A percentile compares a stretch with the other conserved stretches of the same genome.
Evolutionary conservation across 208 protist species (phyloP).

Genomic region (Porcisia deanei): DNA sequence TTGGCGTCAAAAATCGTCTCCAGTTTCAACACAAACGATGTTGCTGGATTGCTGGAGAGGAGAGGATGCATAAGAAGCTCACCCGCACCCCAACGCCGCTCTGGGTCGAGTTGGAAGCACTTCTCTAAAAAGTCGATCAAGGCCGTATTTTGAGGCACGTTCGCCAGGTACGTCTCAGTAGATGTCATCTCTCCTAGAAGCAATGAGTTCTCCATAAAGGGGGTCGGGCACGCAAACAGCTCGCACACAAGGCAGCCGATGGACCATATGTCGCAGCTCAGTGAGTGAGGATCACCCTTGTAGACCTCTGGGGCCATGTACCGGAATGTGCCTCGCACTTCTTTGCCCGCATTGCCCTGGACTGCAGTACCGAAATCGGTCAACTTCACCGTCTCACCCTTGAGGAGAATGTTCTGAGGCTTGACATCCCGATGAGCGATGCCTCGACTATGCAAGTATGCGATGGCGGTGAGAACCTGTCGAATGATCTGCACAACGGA

Average conservation of each 20-base stretch:
- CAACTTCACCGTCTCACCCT: constrained; percentile 93
- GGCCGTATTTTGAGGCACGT: constrained; percentile 55
- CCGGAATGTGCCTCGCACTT: constrained; percentile 89
- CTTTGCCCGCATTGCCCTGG: constrained; percentile 63
- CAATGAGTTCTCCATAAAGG: constrained; percentile 76
- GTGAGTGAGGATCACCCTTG: constrained; percentile 77
- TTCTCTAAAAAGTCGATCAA: constrained; percentile 76
- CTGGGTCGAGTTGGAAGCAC: constrained; percentile 77
- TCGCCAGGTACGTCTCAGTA: constrained; percentile 47
- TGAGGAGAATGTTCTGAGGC: constrained; percentile 96
- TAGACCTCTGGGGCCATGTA: constrained; percentile 95
- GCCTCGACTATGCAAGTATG: constrained; percentile 96
- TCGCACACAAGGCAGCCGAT: constrained; percentile 91
- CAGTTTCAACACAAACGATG: constrained; percentile 49
- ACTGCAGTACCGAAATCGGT: constrained; percentile 97
- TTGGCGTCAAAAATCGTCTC: constrained; percentile 68
- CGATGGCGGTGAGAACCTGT: constrained; percentile 95
- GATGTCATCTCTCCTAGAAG: constrained; percentile 70
- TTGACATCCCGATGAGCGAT: constrained; percentile 99
- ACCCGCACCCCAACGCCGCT: constrained; percentile 54
- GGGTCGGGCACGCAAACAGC: constrained; percentile 75
- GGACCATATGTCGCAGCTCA: constrained; percentile 91
- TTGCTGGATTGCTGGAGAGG: constrained; percentile 41
- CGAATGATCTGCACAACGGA: constrained; percentile 86
- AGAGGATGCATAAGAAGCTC: constrained; percentile 76